phyloP scores from a whole-genome alignment of 108 stramenopile genomes.

The Nannochloropsis gaditana region DNA sequence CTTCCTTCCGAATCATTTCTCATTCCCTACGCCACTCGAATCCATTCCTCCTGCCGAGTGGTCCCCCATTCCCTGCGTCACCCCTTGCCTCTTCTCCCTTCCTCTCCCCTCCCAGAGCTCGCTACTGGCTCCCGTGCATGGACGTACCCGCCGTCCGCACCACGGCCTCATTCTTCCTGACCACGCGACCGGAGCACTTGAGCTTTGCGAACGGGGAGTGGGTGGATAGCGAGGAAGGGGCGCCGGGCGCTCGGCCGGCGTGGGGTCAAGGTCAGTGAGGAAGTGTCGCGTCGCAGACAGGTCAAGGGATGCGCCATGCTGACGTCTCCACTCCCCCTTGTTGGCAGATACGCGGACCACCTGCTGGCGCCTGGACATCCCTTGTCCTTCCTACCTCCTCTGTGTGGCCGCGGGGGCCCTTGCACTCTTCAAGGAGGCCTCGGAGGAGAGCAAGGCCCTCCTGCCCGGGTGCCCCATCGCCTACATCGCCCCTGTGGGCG shows the following conservation, averaged over 20 bases:
- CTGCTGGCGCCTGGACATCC: background rate
- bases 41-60: too few species aligned
- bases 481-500: background rate
- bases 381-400: background rate
- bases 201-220: background rate
- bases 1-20: too few species aligned
- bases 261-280: too few species aligned
- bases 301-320: too few species aligned
- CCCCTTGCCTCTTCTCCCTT: background rate
- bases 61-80: background rate
- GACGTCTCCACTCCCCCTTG: background rate
- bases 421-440: background rate
- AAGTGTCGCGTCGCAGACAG: too few species aligned
- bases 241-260: too few species aligned
- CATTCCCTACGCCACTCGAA: too few species aligned
- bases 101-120: background rate
- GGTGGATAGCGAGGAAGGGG: background rate
- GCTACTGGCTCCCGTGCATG: background rate
- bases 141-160: background rate
- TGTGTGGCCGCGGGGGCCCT: slow-evolving; percentile 1
- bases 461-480: background rate
- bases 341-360: background rate
- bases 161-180: background rate
- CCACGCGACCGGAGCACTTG: background rate
- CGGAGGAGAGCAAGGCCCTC: background rate